Evolutionary conservation across 2,329 filamentous ascomycete species (phyloP).

Genomic region (Gremmenia infestans): DNA sequence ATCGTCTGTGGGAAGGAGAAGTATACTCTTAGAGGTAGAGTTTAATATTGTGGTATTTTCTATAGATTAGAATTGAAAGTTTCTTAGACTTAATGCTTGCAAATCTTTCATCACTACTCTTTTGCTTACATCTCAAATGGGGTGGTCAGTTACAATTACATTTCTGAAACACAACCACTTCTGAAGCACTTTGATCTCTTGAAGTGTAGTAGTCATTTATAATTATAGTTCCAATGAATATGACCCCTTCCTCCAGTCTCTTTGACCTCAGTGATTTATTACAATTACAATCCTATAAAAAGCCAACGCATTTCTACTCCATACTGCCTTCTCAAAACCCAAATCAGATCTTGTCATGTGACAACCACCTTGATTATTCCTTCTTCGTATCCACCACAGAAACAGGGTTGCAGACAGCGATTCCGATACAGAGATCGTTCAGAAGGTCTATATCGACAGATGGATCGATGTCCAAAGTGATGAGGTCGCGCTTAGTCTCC

Average conservation of each 20-base stretch:
- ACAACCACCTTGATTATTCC: not conserved
- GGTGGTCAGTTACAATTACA: too few species aligned
- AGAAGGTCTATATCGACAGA: not conserved
- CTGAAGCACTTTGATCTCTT: too few species aligned
- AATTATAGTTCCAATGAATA: not conserved
- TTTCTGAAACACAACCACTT: too few species aligned
- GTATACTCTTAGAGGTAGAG: not conserved
- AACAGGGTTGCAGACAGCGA: slow-evolving; percentile 21
- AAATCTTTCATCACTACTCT: too few species aligned
- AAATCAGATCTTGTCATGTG: not conserved
- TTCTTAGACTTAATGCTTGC: too few species aligned
- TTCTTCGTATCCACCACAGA: slow-evolving; percentile 3
- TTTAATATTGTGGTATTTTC: not conserved
- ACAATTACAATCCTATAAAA: too few species aligned
- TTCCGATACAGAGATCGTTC: slow-evolving; percentile 17
- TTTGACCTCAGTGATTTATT: not conserved
- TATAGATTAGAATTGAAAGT: too few species aligned
- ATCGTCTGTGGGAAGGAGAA: not conserved
- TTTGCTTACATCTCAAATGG: too few species aligned
- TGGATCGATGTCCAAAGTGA: slow-evolving; percentile 4
- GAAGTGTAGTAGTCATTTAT: too few species aligned
- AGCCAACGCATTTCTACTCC: too few species aligned
- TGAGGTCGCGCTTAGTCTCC: slow-evolving; percentile 4
- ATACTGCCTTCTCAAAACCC: not conserved
- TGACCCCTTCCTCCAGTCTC: not conserved